Base-by-base conservation (phyloP, 2,329 filamentous ascomycete species). In the Penicillium paneum region DNA sequence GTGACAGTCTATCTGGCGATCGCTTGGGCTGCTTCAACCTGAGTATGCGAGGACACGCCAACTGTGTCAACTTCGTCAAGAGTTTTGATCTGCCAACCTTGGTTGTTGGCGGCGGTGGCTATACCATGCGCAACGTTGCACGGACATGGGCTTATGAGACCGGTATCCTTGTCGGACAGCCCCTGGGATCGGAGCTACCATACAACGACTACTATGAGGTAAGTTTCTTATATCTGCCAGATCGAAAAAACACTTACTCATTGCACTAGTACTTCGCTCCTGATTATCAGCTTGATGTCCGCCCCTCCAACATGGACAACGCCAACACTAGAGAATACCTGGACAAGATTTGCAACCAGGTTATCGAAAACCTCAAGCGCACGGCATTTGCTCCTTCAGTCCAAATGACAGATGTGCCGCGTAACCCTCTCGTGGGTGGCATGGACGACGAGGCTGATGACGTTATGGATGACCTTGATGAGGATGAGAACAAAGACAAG, bases 121-220 rank as follows among this genome's bases (percentile, higher is more conserved):
- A 88, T 65, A 88, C 85, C 0, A 88, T 88, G 83, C 79, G 85
- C 49, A 88, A 82, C 56, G 79, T 82, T 47, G 77, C 79, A 41
- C 79, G 84, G 45, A 87, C 84, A 1, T 86, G 83, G 84, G 78
- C 78, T 21, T 83, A 79, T 64, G 77, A 97, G 84, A 88, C 75
- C 63, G 93, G 93, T 61, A 83, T 91, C 55, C 81, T 97, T 8
- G 90, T 97, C 19, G 90, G 90, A 28, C 85, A 92, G 56, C 82
- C 90, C 29, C 90, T 97, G 82, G 82, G 85, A 11, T 82, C 88
- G 5, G 86, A 89, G n/a, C 80, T 97, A 38, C 93, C 93, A 0
- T 97, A 91, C 74, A 97, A 96, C 60, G 93, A 97, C 77, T 97
- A 97, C 74, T 97, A 97, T 68, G 85, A 88, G 71, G 81, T 82